phyloP scores from a whole-genome alignment of 208 protist genomes.

The Plasmodiophora brassicae region DNA sequence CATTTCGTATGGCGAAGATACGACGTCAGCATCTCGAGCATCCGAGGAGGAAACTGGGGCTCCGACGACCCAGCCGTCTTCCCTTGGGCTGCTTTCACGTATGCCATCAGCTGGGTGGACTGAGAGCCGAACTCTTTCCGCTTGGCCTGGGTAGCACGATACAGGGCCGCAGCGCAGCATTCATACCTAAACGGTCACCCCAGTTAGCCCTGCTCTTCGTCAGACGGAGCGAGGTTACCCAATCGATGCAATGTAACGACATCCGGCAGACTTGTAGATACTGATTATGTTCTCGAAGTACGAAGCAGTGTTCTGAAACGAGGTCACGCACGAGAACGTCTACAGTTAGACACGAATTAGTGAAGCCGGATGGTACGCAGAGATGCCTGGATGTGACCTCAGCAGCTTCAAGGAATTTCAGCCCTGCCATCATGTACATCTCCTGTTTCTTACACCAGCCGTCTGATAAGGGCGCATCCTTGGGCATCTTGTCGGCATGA shows the following conservation, averaged over 20 bases:
- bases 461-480: background rate
- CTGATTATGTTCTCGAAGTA: background rate
- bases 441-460: background rate
- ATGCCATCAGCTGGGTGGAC: background rate
- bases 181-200: background rate
- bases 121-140: background rate
- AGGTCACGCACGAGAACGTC: conserved; percentile 2
- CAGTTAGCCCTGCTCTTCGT: conserved; percentile 22
- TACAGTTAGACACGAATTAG: background rate
- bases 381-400: background rate
- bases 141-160: background rate
- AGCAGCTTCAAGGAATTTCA: conserved; percentile 18
- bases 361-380: background rate
- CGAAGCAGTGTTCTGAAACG: background rate
- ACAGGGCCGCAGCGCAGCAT: conserved; percentile 2
- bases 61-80: background rate
- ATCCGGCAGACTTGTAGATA: conserved; percentile 5
- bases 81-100: background rate
- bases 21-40: background rate
- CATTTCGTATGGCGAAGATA: conserved; percentile 1
- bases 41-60: background rate
- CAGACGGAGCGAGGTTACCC: no score
- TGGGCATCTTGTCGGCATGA: background rate
- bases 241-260: background rate
- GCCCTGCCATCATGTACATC: conserved; percentile 4